Evolutionary conservation across 176 grass and related monocot species (phyloP).

Genomic region (Pontederia crassipes): DNA sequence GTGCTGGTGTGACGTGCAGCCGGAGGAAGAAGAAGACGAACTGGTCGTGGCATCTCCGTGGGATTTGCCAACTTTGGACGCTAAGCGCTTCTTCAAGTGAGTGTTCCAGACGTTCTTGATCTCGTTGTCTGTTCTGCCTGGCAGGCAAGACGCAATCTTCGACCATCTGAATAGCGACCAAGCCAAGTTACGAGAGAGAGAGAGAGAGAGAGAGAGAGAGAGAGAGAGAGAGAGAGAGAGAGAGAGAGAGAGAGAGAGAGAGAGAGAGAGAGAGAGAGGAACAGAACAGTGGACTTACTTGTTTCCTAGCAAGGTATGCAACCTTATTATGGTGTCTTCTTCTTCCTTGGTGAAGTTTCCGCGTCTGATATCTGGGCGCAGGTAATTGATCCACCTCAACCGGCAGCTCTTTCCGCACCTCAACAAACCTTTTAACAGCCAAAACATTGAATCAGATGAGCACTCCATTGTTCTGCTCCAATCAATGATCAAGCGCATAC

Average conservation of each 20-base stretch:
- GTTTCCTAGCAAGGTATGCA: conserved; percentile 9
- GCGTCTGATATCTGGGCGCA: conserved; percentile 17
- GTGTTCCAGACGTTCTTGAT: not conserved
- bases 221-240: too few species aligned
- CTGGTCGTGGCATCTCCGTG: not conserved
- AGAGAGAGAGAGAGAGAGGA: too few species aligned
- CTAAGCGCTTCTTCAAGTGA: not conserved
- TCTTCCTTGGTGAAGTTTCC: conserved; percentile 20
- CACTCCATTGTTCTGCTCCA: not conserved
- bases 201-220: too few species aligned
- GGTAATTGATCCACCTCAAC: conserved; percentile 20
- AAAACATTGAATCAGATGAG: not conserved
- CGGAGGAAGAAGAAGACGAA: not conserved
- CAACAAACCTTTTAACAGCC: conserved; percentile 1
- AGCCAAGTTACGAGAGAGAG: too few species aligned
- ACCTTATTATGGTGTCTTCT: conserved; percentile 13
- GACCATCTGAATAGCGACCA: too few species aligned
- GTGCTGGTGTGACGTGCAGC: too few species aligned
- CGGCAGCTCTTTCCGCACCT: conserved; percentile 19
- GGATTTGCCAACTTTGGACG: not conserved
- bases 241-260: too few species aligned
- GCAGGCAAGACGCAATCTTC: not conserved
- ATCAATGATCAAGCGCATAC: not conserved
- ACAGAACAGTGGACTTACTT: not conserved
- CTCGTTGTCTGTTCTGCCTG: not conserved